Base-by-base conservation (phyloP, 2,329 filamentous ascomycete genomes). In the Xylariaceae sp. region DNA sequence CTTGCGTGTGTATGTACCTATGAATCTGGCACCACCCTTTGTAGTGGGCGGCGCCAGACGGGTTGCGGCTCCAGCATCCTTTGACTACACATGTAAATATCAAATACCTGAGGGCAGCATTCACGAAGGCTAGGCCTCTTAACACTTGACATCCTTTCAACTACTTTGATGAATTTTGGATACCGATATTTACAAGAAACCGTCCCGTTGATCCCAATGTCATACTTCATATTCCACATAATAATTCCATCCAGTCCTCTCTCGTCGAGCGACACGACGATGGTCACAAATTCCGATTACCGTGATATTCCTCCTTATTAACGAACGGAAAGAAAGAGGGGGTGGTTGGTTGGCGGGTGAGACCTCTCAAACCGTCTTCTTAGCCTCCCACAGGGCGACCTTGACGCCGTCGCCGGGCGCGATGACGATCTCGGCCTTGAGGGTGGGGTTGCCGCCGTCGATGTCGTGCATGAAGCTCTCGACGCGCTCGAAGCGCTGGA, bases 401-500 rank as follows among this genome's bases (percentile, higher is more conserved):
- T 69, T 74, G 14, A 88, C 84, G 1, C 85, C 85, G 45, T 86
- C 75, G 0, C 77, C 81, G 0, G 85, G 85, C 64, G 80, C 79
- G 63, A 88, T 64, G 40, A 86, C 82, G 64, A 88, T 84, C 65
- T 87, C 83, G 0, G 81, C 72, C 75, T 81, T 84, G 58, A 88
- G 73, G 49, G 69, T 71, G 5, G 84, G 83, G 1, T 74, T 69
- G 0, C 82, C 84, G 14, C 78, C 78, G 64, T 86, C 83, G 40
- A 85, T 65, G n/a, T 73, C 70, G 7, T 70, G 61, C 83, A 86
- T 86, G 63, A 79, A 74, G 66, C 76, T 83, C 66, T 85, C 82
- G 7, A 91, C 77, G 10, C 79, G 74, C 52, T 86, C 84, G 68
- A 89, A 95, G 20, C 81, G 79, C 76, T 93, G 90, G 68, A 93